A percentile compares a stretch with the other conserved stretches of the same genome.
Conservation (phyloP, 1,284 basidiomycete genomes). For the Golubevia pallescens region DNA sequence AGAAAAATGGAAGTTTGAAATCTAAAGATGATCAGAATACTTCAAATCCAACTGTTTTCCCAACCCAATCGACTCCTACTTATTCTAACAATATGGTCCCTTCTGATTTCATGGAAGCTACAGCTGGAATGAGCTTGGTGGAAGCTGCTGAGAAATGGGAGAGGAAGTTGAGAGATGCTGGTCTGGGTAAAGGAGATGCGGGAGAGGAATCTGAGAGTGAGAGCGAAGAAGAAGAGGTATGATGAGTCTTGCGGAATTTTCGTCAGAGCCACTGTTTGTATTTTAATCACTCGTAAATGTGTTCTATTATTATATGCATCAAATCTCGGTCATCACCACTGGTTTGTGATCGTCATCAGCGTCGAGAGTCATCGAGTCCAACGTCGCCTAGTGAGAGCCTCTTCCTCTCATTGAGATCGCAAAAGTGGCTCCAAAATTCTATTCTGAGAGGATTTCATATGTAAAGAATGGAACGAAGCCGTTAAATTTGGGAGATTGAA, state of each 20-base stretch:
- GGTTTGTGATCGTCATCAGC: no score
- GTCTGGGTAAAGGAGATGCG: slow-evolving; percentile 52
- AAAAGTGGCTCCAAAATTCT: no score
- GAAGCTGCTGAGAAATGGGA: slow-evolving; percentile 79
- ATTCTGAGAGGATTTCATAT: no score
- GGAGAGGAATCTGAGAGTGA: slow-evolving; percentile 51
- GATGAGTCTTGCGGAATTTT: slow-evolving; percentile 30
- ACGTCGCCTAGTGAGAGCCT: no score
- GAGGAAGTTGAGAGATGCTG: slow-evolving; percentile 71
- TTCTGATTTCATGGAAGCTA: slow-evolving; percentile 80
- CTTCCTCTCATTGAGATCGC: no score
- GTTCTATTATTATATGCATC: no score
- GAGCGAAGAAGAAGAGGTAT: slow-evolving; percentile 56
- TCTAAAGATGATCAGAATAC: slow-evolving; percentile 8
- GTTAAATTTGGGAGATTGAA: no score
- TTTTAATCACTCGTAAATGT: no score
- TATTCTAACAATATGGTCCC: slow-evolving; percentile 92
- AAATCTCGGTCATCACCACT: no score
- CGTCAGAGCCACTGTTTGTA: no score
- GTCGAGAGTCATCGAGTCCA: no score
- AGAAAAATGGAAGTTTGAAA: slow-evolving; percentile 23
- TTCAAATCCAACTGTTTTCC: slow-evolving; percentile 72
- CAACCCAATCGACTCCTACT: slow-evolving; percentile 71
- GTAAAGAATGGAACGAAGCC: no score
- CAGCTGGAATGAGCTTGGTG: slow-evolving; percentile 74